Percentiles rank a stretch among this genome's conserved stretches.
These are phyloP conservation scores for Solanum gracilifrons DNA, from an alignment of 257 asterid species.

Conservation along the genomic window DNA sequence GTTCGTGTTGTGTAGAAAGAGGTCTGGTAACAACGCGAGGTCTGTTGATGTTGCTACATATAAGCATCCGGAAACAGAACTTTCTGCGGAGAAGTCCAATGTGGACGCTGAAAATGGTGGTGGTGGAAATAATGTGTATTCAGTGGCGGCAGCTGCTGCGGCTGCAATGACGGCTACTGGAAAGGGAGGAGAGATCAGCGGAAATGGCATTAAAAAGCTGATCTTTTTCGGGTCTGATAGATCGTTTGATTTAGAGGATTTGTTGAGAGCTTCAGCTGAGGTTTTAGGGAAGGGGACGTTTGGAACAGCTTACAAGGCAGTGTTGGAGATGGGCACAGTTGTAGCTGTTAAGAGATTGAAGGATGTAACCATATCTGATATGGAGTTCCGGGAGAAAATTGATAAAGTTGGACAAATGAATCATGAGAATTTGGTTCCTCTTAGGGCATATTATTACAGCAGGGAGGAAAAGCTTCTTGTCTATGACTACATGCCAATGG, in stretches of 20 bases:
- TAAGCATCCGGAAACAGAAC: slow-evolving; percentile 43
- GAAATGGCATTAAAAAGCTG: slow-evolving; percentile 15
- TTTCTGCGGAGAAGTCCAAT: slow-evolving; percentile 24
- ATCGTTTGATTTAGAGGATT: slow-evolving; percentile 31
- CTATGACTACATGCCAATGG: slow-evolving; percentile 37
- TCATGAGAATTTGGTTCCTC: slow-evolving; percentile 30
- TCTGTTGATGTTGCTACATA: slow-evolving; percentile 37
- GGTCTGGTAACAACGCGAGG: slow-evolving; percentile 40
- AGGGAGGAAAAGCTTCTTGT: slow-evolving; percentile 40
- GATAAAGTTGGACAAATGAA: slow-evolving; percentile 25
- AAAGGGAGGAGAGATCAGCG: slow-evolving; percentile 16
- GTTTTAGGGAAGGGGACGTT: slow-evolving; percentile 37
- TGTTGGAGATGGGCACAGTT: slow-evolving; percentile 24
- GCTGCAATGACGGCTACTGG: slow-evolving; percentile 28
- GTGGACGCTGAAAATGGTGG: slow-evolving; percentile 31
- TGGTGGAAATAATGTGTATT: slow-evolving; percentile 22
- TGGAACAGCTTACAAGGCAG: slow-evolving; percentile 33
- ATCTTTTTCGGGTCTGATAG: slow-evolving; percentile 16
- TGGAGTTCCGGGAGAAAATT: slow-evolving; percentile 27
- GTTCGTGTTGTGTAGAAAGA: slow-evolving; percentile 51
- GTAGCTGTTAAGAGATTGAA: slow-evolving; percentile 35
- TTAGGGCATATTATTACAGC: slow-evolving; percentile 36
- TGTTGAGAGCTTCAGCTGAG: slow-evolving; percentile 36
- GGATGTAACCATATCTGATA: slow-evolving; percentile 24
- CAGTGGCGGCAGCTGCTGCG: slow-evolving; percentile 25